phyloP scores from a whole-genome alignment of 108 stramenopile genomes.

The Schizochytrium sp. region DNA sequence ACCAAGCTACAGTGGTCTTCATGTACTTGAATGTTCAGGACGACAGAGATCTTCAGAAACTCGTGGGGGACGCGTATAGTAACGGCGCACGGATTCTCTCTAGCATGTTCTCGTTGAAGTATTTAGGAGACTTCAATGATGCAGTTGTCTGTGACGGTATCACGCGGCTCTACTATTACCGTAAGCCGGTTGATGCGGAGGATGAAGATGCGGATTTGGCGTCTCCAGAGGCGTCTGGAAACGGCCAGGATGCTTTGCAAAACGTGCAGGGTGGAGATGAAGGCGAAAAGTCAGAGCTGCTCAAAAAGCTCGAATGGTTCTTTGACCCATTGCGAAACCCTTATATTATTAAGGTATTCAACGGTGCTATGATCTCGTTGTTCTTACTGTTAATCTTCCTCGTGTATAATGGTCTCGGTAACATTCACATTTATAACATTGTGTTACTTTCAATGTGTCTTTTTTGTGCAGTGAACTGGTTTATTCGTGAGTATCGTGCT shows the following conservation, averaged over 20 bases:
- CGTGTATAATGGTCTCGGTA: slow-evolving; percentile 20
- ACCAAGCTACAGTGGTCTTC: slow-evolving; percentile 35
- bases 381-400: background rate
- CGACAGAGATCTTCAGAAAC: background rate
- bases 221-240: background rate
- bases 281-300: background rate
- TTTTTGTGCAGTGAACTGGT: slow-evolving; percentile 34
- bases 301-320: slow-evolving; percentile 45
- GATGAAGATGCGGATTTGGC: background rate
- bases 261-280: background rate
- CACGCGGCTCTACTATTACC: slow-evolving; percentile 41
- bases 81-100: slow-evolving; percentile 15
- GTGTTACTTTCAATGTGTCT: slow-evolving; percentile 21
- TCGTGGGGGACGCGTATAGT: background rate
- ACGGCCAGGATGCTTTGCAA: background rate
- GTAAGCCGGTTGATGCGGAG: background rate
- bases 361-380: slow-evolving; percentile 26
- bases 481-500: slow-evolving; percentile 31
- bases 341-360: slow-evolving; percentile 50
- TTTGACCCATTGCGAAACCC: slow-evolving; percentile 53
- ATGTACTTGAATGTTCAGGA: slow-evolving; percentile 49
- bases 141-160: slow-evolving; percentile 39
- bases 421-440: slow-evolving; percentile 62
- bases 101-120: slow-evolving; percentile 55
- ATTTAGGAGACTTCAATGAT: slow-evolving; percentile 2